Base-by-base conservation (phyloP, 208 protist genomes). In the Crithidia bombi region DNA sequence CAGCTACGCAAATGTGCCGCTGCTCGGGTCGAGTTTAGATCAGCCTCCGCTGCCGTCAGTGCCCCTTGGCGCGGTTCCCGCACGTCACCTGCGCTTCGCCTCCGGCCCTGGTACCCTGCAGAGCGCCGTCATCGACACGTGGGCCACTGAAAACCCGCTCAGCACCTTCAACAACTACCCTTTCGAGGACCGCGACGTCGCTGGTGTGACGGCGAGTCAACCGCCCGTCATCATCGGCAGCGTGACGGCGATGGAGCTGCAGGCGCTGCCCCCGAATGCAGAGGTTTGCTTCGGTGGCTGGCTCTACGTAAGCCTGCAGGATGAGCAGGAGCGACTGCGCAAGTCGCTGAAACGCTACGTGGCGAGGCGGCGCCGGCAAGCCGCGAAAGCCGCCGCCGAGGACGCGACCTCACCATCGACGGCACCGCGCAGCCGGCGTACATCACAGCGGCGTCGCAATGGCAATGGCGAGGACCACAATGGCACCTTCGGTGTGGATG, bases 231-330 rank as follows among this genome's bases (percentile, higher is more conserved):
- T 91, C n/a, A 64, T 91, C 41, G 81, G 76, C 58, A 86, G 74
- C 41, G 76, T 91, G 28, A 78, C 73, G 15, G 82, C 80, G 23
- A 63, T 75, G 38, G 85, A 91, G 64, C 75, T 91, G 44, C 74
- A 75, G 33, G 51, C 68, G 12, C 75, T 91, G 38, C 82, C 82
- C 39, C 62, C 57, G 32, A 87, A 88, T 36, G 82, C 82, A 4
- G 82, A 91, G 68, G 23, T 91, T 11, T 91, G 79, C 69, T 72
- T 91, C 47, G 85, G 85, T 15, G 76, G 85, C 9, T 91, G 82
- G 78, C 71, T 85, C 23, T 81, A 86, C 50, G 61, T 91, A 17
- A 88, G 82, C 36, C 64, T 91, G 57, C 68, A 88, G 43, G 85
- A 91, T 46, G 85, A 91, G 56, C 85, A 87, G 46, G 54, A 75